phyloP scores from a whole-genome alignment of 768 basidiomycete species.

The Peribolospora baueri region DNA sequence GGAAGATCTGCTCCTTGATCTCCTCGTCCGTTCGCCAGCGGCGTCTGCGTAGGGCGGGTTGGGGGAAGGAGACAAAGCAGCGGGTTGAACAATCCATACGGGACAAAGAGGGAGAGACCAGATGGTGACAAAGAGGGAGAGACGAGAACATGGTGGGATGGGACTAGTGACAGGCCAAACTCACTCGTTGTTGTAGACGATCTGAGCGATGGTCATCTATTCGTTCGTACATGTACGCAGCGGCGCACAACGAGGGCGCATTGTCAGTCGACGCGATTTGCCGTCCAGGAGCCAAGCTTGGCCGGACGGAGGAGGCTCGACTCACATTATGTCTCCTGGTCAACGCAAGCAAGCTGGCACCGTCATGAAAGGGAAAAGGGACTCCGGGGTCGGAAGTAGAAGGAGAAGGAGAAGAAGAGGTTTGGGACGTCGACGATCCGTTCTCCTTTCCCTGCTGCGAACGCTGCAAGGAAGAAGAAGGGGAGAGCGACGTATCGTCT shows the following conservation, averaged over 20 bases:
- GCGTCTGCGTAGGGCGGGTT: background rate
- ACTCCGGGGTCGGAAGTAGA: background rate
- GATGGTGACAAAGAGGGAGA: conserved; percentile 37
- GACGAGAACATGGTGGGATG: background rate
- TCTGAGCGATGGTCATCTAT: background rate
- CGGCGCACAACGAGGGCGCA: background rate
- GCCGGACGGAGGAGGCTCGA: conserved; percentile 3
- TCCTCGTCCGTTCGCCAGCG: conserved; percentile 6
- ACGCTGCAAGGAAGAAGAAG: no score
- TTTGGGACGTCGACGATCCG: no score
- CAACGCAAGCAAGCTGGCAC: conserved; percentile 44
- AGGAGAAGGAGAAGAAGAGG: no score
- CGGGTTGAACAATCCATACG: no score
- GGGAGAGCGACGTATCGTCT: no score
- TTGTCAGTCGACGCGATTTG: no score
- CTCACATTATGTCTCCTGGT: conserved; percentile 62
- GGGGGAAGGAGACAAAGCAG: no score
- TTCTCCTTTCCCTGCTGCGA: no score
- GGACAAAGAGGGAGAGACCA: conserved; percentile 29
- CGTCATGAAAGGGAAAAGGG: conserved; percentile 61
- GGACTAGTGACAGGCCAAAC: conserved; percentile 27
- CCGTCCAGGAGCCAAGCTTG: no score
- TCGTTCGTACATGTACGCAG: no score
- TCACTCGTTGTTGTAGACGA: conserved; percentile 76
- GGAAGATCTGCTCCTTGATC: conserved; percentile 5